Evolutionary conservation across 2,329 filamentous ascomycete genomes (phyloP).

Genomic region (Karstenula rhodostoma): DNA sequence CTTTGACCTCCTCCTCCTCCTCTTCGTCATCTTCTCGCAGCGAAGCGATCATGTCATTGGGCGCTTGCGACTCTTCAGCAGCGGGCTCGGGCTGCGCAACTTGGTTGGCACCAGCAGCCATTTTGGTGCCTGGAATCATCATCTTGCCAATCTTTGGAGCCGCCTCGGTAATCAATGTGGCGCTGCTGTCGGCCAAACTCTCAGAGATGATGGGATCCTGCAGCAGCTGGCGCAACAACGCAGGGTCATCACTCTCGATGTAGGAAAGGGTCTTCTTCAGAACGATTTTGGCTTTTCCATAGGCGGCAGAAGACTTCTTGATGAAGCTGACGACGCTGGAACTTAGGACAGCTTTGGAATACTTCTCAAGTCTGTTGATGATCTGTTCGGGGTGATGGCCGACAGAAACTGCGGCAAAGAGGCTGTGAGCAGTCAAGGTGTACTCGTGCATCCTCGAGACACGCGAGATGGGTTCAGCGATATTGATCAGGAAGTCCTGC

Average conservation of each 20-base stretch:
- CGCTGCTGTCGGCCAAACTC: constrained; percentile 76
- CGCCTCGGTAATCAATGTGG: constrained; percentile 77
- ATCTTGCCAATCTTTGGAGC: constrained; percentile 87
- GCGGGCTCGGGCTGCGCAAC: constrained; percentile 48
- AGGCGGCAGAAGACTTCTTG: constrained; percentile 83
- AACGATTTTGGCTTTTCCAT: constrained; percentile 95
- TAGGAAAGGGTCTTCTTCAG: constrained; percentile 94
- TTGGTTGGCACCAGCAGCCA: constrained; percentile 87
- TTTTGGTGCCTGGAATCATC: constrained; percentile 93
- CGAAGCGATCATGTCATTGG: constrained; percentile 71
- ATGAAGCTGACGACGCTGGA: constrained; percentile 82
- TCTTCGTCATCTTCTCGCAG: constrained; percentile 77
- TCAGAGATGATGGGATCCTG: constrained; percentile 83
- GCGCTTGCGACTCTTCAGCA: constrained; percentile 39
- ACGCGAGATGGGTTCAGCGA: constrained; percentile 90
- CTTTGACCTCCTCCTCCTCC: constrained; percentile 83
- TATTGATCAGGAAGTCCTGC: constrained; percentile 94
- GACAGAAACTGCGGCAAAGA: constrained; percentile 95
- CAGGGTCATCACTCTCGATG: constrained; percentile 88
- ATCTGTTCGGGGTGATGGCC: constrained; percentile 91
- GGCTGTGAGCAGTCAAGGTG: constrained; percentile 85
- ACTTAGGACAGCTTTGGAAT: constrained; percentile 88
- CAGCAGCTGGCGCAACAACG: constrained; percentile 85
- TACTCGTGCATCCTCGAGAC: constrained; percentile 95
- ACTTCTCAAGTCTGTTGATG: constrained; percentile 83